These are phyloP conservation scores for Evansstolkia leycettana DNA, from an alignment of 495 filamentous ascomycete species.

Conservation along the genomic window DNA sequence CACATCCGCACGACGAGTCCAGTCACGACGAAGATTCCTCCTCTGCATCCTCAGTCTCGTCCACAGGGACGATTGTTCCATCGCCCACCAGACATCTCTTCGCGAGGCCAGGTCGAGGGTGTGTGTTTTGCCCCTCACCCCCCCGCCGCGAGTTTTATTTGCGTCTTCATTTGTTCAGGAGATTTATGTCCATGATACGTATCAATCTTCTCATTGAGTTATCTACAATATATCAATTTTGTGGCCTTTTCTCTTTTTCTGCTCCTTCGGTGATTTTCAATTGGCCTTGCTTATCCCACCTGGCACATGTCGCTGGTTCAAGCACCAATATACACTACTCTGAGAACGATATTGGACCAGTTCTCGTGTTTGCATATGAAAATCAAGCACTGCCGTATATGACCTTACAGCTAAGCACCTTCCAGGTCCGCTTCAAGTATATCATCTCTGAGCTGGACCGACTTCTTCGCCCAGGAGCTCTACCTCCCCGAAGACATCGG, in stretches of 20 bases:
- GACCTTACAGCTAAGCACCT: too few species aligned
- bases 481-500: constrained; percentile 43
- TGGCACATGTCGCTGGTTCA: too few species aligned
- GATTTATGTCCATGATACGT: too few species aligned
- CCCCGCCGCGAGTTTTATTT: constrained; percentile 2
- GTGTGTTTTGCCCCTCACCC: constrained; percentile 10
- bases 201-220: too few species aligned
- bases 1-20: constrained; percentile 10
- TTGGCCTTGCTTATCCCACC: not conserved
- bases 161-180: too few species aligned
- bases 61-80: constrained; percentile 79
- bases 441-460: constrained; percentile 61
- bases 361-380: too few species aligned
- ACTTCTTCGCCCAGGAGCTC: constrained; percentile 79
- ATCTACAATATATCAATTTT: too few species aligned
- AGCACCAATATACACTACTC: too few species aligned
- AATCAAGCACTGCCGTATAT: too few species aligned
- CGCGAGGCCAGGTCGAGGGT: constrained; percentile 51
- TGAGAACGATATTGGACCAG: too few species aligned
- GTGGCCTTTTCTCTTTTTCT: too few species aligned
- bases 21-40: constrained; percentile 59
- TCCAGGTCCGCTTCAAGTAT: constrained; percentile 1
- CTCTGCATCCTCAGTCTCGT: constrained; percentile 69
- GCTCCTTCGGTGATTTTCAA: not conserved
- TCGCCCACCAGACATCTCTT: constrained; percentile 63